A percentile compares a stretch with the other conserved stretches of the same genome.
These are phyloP conservation scores for Penicillium sp. DNA, from an alignment of 2,329 filamentous ascomycete genomes.

Conservation along the genomic window DNA sequence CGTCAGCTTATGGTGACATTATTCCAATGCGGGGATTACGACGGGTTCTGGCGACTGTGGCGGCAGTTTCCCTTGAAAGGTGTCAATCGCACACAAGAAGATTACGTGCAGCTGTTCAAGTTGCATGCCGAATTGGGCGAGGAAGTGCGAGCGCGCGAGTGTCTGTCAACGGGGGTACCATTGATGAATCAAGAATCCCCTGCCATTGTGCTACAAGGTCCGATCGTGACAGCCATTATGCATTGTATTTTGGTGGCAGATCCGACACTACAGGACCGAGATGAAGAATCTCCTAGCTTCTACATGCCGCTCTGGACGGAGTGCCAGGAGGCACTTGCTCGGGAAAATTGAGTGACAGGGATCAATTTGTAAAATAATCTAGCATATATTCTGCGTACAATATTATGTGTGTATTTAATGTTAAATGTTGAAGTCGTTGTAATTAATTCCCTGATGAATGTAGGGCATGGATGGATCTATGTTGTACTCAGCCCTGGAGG, in stretches of 20 bases:
- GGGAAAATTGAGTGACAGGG: not conserved
- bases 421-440: not conserved
- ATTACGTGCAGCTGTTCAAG: conserved; percentile 51
- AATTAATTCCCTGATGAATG: not conserved
- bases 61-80: conserved; percentile 46
- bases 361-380: conserved; percentile 9
- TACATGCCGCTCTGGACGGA: conserved; percentile 19
- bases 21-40: conserved; percentile 43
- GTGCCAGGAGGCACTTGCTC: conserved; percentile 17
- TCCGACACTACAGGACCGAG: conserved; percentile 39
- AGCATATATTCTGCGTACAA: conserved; percentile 9
- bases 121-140: conserved; percentile 42
- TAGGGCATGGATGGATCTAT: not conserved
- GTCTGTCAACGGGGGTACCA: conserved; percentile 47
- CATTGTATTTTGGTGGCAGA: conserved; percentile 51
- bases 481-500: not conserved
- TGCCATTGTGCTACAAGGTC: conserved; percentile 39
- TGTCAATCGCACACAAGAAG: conserved; percentile 40
- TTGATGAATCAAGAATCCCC: conserved; percentile 53
- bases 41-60: conserved; percentile 55
- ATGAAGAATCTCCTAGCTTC: conserved; percentile 13
- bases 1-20: conserved; percentile 27
- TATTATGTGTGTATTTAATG: not conserved
- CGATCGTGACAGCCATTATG: conserved; percentile 44
- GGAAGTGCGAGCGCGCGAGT: conserved; percentile 38